Base-by-base conservation (phyloP, 495 filamentous ascomycete species). In the Neurospora sp. region DNA sequence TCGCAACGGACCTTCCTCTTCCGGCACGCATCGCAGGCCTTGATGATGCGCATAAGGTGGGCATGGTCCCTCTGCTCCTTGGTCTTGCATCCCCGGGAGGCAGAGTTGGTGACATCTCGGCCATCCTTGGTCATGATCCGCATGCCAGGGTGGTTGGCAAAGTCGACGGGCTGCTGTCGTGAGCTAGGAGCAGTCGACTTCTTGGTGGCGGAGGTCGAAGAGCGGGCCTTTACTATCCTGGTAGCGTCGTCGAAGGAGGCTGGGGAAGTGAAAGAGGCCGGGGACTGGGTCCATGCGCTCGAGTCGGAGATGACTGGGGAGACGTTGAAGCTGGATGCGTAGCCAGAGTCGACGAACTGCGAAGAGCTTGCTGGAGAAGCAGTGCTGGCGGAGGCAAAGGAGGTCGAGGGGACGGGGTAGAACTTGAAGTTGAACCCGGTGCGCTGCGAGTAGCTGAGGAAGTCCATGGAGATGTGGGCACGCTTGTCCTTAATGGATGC, bases 11-110 rank as follows among this genome's bases (percentile, higher is more conserved):
- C 78, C 84, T 89, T 89, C 82, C 86, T 89, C 76, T 77, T 79
- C 75, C 82, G 77, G 83, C 87, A 89, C 70, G 83, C 75, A 44
- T 87, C 86, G 78, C 87, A 89, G 18, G 87, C 87, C 82, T 88
- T 88, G 78, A 89, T 86, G 77, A 86, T 86, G 37, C 87, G 79
- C 86, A 89, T 89, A 39, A 88, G 77, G 73, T 87, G 85, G 9
- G 87, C 87, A 76, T 88, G 87, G 70, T 89, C 87, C 35, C 87
- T 82, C 79, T 89, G 86, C 82, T 89, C 87, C 84, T 88, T 87
- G 42, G 86, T 87, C 82, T 89, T 89, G 79, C 84, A 86, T 27
- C 87, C 87, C 27, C 86, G 84, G 23, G 86, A 87, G 31, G 85
- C 85, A 18, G 84, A 84, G 81, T 85, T 85, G 69, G 87, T 89